These are phyloP conservation scores for Pythium monospermum DNA, from an alignment of 352 stramenopile genomes.

Conservation along the genomic window DNA sequence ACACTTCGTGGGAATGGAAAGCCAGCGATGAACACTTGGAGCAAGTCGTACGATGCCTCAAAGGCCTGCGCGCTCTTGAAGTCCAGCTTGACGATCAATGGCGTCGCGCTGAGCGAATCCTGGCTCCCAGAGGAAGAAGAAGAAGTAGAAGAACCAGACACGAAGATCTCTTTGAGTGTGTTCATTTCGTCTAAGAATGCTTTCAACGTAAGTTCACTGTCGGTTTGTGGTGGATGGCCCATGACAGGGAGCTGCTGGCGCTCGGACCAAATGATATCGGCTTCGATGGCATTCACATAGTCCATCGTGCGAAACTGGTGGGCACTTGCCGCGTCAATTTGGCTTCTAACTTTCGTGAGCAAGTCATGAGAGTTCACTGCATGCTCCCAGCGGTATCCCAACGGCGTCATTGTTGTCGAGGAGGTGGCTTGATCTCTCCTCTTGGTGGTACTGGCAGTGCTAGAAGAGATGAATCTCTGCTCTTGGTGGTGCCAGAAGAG, in stretches of 20 bases:
- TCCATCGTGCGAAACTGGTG: constrained; percentile 10
- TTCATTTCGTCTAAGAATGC: constrained; percentile 47
- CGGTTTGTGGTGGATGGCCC: constrained; percentile 54
- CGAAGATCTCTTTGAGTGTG: constrained; percentile 22
- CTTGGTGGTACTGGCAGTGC: too few species aligned
- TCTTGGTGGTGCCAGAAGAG: too few species aligned
- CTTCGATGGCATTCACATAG: constrained; percentile 61
- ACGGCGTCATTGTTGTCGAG: constrained; percentile 28
- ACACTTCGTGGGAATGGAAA: constrained; percentile 50
- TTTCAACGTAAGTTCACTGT: constrained; percentile 43
- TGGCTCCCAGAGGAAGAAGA: too few species aligned
- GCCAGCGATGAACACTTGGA: constrained; percentile 31
- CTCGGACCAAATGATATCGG: constrained; percentile 67
- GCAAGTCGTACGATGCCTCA: constrained; percentile 21
- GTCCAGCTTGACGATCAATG: constrained; percentile 67
- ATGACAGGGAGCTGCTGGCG: constrained; percentile 46
- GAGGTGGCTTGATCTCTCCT: background rate
- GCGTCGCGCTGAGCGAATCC: constrained; percentile 13
- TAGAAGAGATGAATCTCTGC: too few species aligned
- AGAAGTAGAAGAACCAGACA: too few species aligned
- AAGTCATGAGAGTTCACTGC: constrained; percentile 50
- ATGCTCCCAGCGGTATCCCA: constrained; percentile 61
- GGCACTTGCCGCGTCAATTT: constrained; percentile 25
- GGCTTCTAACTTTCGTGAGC: constrained; percentile 23
- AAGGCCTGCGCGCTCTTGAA: constrained; percentile 66